Percentiles rank a stretch among this genome's conserved stretches.
Conservation (phyloP, 768 basidiomycete species). For the Suillus paluster region DNA sequence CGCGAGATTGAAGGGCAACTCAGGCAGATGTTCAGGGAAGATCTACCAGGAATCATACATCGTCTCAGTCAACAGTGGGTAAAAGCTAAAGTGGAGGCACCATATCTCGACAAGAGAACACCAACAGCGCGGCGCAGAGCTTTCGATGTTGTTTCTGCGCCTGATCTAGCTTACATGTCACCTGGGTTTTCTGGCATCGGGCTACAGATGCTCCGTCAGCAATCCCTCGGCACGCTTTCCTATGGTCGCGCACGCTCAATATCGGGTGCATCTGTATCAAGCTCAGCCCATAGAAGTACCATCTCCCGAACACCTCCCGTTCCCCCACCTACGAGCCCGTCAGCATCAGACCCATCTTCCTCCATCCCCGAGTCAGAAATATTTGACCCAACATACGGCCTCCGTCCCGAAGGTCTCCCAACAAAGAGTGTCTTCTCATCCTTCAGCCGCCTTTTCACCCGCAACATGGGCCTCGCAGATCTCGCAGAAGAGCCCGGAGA, state of each 20-base stretch:
- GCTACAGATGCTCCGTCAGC: slow-evolving; percentile 27
- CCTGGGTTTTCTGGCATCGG: slow-evolving; percentile 20
- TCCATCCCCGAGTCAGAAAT: slow-evolving; percentile 65
- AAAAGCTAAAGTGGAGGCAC: slow-evolving; percentile 91
- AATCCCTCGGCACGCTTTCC: slow-evolving; percentile 22
- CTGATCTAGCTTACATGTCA: slow-evolving; percentile 39
- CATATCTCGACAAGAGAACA: slow-evolving; percentile 69
- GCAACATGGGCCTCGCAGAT: slow-evolving; percentile 74
- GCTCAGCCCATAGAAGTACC: slow-evolving; percentile 31
- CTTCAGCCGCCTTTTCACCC: slow-evolving; percentile 75
- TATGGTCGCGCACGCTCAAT: slow-evolving; percentile 41
- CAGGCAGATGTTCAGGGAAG: slow-evolving; percentile 97
- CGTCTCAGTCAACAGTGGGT: slow-evolving; percentile 96
- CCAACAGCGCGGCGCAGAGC: slow-evolving; percentile 37
- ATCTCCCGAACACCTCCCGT: slow-evolving; percentile 23
- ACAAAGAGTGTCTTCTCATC: slow-evolving; percentile 80
- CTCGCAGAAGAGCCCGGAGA: slow-evolving; percentile 68
- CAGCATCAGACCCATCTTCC: slow-evolving; percentile 26
- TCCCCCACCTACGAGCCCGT: slow-evolving; percentile 22
- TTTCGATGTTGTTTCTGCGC: slow-evolving; percentile 46
- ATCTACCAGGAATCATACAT: slow-evolving; percentile 96
- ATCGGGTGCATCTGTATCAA: slow-evolving; percentile 46
- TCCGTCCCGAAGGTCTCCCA: slow-evolving; percentile 90
- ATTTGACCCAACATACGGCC: slow-evolving; percentile 95
- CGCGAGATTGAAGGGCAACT: slow-evolving; percentile 96